These are phyloP conservation scores for Nicotiana attenuata DNA, from an alignment of 257 asterid species.

Conservation along the genomic window DNA sequence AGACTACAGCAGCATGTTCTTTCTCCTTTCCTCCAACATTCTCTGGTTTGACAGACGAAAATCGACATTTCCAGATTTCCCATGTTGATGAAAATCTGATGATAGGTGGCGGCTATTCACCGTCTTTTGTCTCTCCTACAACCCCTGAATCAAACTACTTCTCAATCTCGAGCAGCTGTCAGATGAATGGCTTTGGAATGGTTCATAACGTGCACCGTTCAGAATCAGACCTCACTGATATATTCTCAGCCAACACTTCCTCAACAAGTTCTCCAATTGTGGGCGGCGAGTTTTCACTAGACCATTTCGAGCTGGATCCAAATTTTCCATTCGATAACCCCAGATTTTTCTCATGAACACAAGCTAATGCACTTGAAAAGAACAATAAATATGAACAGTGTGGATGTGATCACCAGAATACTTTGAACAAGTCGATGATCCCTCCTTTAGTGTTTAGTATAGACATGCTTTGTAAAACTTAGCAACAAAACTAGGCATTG, in stretches of 20 bases:
- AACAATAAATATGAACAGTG: constrained; percentile 3
- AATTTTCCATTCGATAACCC: constrained; percentile 43
- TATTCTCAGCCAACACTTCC: constrained; percentile 56
- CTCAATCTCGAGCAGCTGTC: constrained; percentile 24
- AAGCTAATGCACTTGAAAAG: constrained; percentile 5
- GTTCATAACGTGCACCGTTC: constrained; percentile 24
- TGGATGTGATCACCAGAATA: background rate
- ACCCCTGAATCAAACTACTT: constrained; percentile 37
- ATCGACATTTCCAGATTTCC: constrained; percentile 29
- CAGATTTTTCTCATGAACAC: constrained; percentile 34
- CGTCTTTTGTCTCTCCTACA: constrained; percentile 35
- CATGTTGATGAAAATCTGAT: constrained; percentile 38
- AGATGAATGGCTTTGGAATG: constrained; percentile 22
- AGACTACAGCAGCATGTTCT: constrained; percentile 21
- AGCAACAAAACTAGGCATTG: background rate
- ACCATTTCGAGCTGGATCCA: constrained; percentile 42
- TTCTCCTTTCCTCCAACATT: constrained; percentile 57
- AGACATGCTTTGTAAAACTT: constrained; percentile 15
- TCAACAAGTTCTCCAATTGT: constrained; percentile 65
- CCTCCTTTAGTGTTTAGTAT: background rate
- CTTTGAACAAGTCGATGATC: background rate
- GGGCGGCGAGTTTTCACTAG: constrained; percentile 54
- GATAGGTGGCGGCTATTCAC: constrained; percentile 32
- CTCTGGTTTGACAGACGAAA: constrained; percentile 27
- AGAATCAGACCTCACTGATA: constrained; percentile 39